Evolutionary conservation across 2,329 filamentous ascomycete species (phyloP), one percentile per base, ranked within the genome.

Genomic region (Phoma sp.): DNA sequence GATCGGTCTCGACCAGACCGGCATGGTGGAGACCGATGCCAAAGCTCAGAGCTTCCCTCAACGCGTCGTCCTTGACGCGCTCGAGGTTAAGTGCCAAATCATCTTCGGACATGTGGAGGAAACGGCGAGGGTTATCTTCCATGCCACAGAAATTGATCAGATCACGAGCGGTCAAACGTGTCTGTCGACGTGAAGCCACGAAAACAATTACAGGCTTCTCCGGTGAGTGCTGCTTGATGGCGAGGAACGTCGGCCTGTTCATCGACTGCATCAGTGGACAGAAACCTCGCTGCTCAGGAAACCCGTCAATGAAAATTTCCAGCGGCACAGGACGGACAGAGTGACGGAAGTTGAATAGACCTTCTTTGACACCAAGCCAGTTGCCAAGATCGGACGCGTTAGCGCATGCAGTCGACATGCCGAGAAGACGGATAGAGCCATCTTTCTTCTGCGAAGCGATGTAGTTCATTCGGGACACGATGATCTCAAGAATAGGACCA

Each of bases 351-450:
- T 99, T 99, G 83, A 96, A 99, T 23, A 99, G 77, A 2, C 83
- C 93, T 68, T 96, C 90, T 71, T 96, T 97, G 35, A 99, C 96
- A 41, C 95, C 95, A 2, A 99, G 83, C 95, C 95, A 99, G 68
- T 96, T 98, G 2, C 85, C 96, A 32, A 99, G 82, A 73, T 99
- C 96, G 11, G 86, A 90, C 2, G 96, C 95, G 70, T 99, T 99
- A 11, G 95, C 95, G 67, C 93, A 98, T 8, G 95, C 96, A 14
- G 95, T 99, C 2, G 95, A 99, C 96, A 99, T 99, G n/a, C 95
- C 95, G 59, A 99, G 83, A 4, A 99, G 81, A 4, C 95, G 86
- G 22, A 99, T 93, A 0, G 91, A 86, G 46, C 88, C 91, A n/a
- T 59, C 63, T 68, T 96, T 92, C 36, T 91, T 96, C 58, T 96